Conservation (phyloP, 2,329 filamentous ascomycete genomes). For the Phaeomoniella chlamydospora region DNA sequence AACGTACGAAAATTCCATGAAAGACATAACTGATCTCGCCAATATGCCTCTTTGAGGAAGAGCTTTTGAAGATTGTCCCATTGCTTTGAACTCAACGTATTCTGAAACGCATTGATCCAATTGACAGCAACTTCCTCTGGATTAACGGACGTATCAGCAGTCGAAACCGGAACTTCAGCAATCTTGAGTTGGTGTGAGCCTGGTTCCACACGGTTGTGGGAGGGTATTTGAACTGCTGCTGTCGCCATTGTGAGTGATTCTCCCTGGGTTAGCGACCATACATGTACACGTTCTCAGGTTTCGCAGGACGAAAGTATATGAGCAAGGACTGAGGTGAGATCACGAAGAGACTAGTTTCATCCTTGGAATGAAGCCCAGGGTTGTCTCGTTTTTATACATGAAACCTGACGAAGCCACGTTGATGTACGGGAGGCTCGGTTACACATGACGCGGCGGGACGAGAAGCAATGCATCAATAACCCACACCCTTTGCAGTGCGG, state of each 20-base stretch:
- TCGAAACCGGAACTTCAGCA: conserved; percentile 5
- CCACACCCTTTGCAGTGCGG: too few relatives aligned
- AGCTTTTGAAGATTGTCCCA: conserved; percentile 16
- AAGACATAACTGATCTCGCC: conserved; percentile 43
- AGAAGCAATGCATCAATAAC: too few relatives aligned
- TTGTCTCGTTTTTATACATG: too few relatives aligned
- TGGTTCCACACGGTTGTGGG: conserved; percentile 7
- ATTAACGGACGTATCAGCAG: conserved; percentile 2
- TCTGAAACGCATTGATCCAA: conserved; percentile 7
- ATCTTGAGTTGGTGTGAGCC: conserved; percentile 6
- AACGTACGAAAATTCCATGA: conserved; percentile 40
- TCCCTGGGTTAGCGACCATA: too few relatives aligned
- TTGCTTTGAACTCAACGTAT: neutral
- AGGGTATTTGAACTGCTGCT: conserved; percentile 6
- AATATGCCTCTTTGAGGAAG: conserved; percentile 38
- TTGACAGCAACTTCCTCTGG: conserved; percentile 5
- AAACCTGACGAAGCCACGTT: too few relatives aligned
- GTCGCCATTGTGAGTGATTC: conserved; percentile 10
- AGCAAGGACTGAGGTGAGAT: too few relatives aligned
- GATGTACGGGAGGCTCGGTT: too few relatives aligned
- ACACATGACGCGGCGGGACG: too few relatives aligned
- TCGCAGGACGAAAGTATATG: too few relatives aligned
- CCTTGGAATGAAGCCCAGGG: too few relatives aligned
- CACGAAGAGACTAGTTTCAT: too few relatives aligned
- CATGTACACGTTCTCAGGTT: too few relatives aligned